Base-by-base conservation (phyloP, 768 basidiomycete genomes). In the Tylopilus rubrobrunneus region DNA sequence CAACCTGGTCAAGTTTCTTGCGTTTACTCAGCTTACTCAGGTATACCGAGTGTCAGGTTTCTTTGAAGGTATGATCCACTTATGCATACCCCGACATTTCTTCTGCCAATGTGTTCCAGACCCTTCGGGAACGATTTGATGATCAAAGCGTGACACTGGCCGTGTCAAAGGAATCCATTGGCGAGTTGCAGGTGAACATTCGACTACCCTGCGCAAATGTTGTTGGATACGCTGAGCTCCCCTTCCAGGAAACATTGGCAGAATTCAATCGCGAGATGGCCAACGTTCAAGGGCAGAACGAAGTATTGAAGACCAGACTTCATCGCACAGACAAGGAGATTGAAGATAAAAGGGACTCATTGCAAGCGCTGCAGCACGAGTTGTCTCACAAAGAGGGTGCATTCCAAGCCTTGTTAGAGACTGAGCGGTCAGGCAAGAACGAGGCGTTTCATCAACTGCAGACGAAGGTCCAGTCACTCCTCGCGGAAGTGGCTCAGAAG, bases 111-210 rank as follows among this genome's bases (percentile, higher is more conserved):
- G 25, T n/a, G 2, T 29, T 34, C 43, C 55, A 82, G 76, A 66
- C 74, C 36, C 69, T 84, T 15, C 79, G 85, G 61, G 83, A 86
- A 50, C 76, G 83, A 25, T 80, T 79, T 49, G 84, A 86, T 12
- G 77, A 82, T 15, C 83, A 85, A 57, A 65, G 74, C 1, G 68
- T 79, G 7, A 79, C 81, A 2, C 66, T 84, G 45, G 74, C 76
- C 25, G 65, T 84, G 23, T 75, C 79, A 7, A 82, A 81, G 59
- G 83, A 86, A 55, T 71, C 78, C 6, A 65, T 75, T 19, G 80
- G 75, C 2, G 81, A 85, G 60, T 56, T 80, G 12, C 82, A 80
- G 67, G 79, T 77, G 56, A 61, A 36, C 12, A 50, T 12, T 29
- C 28, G 0, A 3, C 11, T 39, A 19, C 45, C 44, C 12, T 11